Conservation (phyloP, 2,329 filamentous ascomycete species). For the Colletotrichum sp. region DNA sequence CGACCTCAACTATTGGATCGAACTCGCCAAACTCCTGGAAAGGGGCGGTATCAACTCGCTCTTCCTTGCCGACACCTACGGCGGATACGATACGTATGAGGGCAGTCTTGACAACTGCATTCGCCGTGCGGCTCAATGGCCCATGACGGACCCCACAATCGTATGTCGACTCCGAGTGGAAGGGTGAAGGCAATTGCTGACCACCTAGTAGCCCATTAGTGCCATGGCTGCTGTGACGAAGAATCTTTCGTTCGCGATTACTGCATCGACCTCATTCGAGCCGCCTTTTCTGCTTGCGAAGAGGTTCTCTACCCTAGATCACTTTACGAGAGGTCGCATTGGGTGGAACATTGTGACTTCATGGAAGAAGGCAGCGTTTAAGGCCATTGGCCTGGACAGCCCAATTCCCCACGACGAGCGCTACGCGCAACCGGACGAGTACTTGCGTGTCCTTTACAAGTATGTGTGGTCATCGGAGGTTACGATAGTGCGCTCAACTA, state of each 20-base stretch:
- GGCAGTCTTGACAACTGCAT: conserved; percentile 64
- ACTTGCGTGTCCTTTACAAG: conserved; percentile 66
- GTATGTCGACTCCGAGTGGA: conserved; percentile 38
- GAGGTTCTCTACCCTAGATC: conserved; percentile 65
- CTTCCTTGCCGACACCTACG: conserved; percentile 70
- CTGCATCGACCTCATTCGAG: conserved; percentile 66
- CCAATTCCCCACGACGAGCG: conserved; percentile 65
- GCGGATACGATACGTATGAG: conserved; percentile 67
- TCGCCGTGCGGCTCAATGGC: conserved; percentile 66
- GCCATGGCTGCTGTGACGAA: conserved; percentile 72
- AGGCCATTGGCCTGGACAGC: conserved; percentile 62
- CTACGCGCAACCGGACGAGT: conserved; percentile 66
- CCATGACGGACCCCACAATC: conserved; percentile 67
- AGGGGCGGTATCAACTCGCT: conserved; percentile 66
- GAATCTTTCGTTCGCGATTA: conserved; percentile 66
- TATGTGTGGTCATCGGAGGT: conserved; percentile 25
- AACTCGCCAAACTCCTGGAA: conserved; percentile 66
- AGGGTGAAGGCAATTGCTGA: neutral
- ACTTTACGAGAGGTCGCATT: conserved; percentile 63
- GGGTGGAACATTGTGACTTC: conserved; percentile 71
- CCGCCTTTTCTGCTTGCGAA: conserved; percentile 66
- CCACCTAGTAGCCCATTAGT: conserved; percentile 53
- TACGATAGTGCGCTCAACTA: no score
- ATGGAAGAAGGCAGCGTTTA: conserved; percentile 64
- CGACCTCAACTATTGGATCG: conserved; percentile 65